phyloP scores from a whole-genome alignment of 75 land plant species.

The Selaginella moellendorffii region DNA sequence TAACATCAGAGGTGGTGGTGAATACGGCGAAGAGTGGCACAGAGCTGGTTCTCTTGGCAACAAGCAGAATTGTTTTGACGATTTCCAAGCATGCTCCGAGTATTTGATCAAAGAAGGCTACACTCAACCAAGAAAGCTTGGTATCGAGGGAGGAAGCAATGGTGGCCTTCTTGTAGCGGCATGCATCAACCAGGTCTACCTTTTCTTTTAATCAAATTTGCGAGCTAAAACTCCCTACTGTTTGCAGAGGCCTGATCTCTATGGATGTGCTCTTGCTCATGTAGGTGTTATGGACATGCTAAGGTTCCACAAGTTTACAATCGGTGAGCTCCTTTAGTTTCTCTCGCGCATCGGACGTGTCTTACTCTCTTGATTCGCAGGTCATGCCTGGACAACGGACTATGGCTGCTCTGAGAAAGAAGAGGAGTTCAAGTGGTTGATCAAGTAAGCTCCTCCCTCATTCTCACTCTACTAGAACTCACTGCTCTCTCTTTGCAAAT shows the following conservation, averaged over 20 bases:
- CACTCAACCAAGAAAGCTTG: constrained; percentile 56
- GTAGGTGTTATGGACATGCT: constrained; percentile 99
- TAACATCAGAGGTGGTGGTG: constrained; percentile 96
- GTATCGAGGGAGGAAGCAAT: constrained; percentile 97
- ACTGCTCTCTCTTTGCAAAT: not conserved
- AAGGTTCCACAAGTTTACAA: constrained; percentile 91
- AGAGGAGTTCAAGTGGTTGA: constrained; percentile 84
- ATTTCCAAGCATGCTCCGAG: constrained; percentile 76
- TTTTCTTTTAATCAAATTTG: not conserved
- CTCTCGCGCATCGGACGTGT: not conserved
- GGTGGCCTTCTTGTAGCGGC: constrained; percentile 94
- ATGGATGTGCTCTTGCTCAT: constrained; percentile 95
- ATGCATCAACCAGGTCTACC: constrained; percentile 89
- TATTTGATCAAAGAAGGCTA: constrained; percentile 61
- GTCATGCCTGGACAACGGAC: constrained; percentile 97
- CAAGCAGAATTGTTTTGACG: constrained; percentile 96
- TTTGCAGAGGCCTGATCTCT: constrained; percentile 89
- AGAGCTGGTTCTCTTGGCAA: constrained; percentile 69
- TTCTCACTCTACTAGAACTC: not conserved
- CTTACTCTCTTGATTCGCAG: constrained; percentile 22
- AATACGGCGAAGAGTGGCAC: constrained; percentile 99
- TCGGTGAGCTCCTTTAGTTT: constrained; percentile 39
- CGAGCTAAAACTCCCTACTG: not conserved
- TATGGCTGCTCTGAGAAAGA: constrained; percentile 93
- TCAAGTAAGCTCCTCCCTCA: constrained; percentile 43